phyloP scores from a whole-genome alignment of 2,329 filamentous ascomycete genomes.

The Aspergillus awamori region DNA sequence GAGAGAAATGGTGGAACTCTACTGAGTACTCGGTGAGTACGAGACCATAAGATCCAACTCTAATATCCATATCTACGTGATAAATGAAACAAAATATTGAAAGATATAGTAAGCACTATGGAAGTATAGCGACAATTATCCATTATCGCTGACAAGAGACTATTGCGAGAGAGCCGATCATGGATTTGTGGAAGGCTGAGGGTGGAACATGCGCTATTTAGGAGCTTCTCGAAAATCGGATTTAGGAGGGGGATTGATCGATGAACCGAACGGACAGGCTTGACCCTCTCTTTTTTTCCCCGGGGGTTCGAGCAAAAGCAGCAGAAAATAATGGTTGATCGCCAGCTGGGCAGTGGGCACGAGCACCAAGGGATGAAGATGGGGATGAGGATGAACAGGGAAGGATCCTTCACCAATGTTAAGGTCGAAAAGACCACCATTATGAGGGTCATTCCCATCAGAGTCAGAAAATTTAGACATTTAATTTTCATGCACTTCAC shows the following conservation, averaged over 20 bases:
- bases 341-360: background rate
- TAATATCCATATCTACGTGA: too few relatives aligned
- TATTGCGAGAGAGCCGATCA: background rate
- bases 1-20: background rate
- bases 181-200: background rate
- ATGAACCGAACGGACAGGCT: background rate
- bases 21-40: background rate
- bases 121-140: background rate
- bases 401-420: background rate
- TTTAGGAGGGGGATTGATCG: background rate
- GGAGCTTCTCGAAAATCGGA: constrained; percentile 1
- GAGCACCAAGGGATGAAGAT: background rate
- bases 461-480: background rate
- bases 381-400: background rate
- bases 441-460: background rate
- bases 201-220: background rate
- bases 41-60: background rate
- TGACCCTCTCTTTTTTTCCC: background rate
- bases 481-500: background rate
- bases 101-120: background rate
- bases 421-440: background rate
- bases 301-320: background rate
- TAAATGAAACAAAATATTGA: background rate
- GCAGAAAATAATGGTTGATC: background rate
- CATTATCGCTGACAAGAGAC: background rate